Evolutionary conservation across 148 eudicot genomes (phyloP), one percentile per base, ranked within the genome.

Genomic region (Salicornia ramosissima): DNA sequence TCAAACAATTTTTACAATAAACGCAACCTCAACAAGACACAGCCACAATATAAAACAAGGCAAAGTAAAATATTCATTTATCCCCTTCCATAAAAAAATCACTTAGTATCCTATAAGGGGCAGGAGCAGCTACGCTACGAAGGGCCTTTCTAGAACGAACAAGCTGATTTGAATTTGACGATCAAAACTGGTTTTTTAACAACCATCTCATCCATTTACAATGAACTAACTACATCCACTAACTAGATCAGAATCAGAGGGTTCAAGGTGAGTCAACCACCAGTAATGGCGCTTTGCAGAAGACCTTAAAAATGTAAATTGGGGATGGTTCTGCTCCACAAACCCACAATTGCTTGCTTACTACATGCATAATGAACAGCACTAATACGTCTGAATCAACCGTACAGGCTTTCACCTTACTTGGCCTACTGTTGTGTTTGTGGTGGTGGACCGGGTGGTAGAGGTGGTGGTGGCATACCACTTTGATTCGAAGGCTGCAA

Each of bases 401-500:
- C 25, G 0, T 6, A 39, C 43, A 39, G 43, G 43, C 43, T 42
- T 42, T 42, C 13, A 42, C 45, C 45, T 14, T 42, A 46, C 50
- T 15, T 15, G 29, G 13, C 61, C 80, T 82, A 85, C 49, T 85
- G 85, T 52, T 83, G 86, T 29, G 82, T 51, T 81, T 88, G 92
- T 54, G 86, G 97, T 56, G 95, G 96, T 25, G 90, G 97, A 26
- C 97, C 97, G 5, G 96, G 96, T 36, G 97, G 97, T 65, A 91
- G 82, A 15, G 97, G 95, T 10, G 96, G 97, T 59, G 74, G 85
- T 59, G 85, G 88, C 78, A 88, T 83, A 47, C 78, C 87, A 77
- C 83, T 84, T 70, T 82, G 90, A 84, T 87, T 89, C 47, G 96
- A 88, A 70, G 89, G 71, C 90, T 91, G 81, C 79, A 72, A 62